These are phyloP conservation scores for Solanum phureja DNA, from an alignment of 257 asterid species.

Conservation along the genomic window DNA sequence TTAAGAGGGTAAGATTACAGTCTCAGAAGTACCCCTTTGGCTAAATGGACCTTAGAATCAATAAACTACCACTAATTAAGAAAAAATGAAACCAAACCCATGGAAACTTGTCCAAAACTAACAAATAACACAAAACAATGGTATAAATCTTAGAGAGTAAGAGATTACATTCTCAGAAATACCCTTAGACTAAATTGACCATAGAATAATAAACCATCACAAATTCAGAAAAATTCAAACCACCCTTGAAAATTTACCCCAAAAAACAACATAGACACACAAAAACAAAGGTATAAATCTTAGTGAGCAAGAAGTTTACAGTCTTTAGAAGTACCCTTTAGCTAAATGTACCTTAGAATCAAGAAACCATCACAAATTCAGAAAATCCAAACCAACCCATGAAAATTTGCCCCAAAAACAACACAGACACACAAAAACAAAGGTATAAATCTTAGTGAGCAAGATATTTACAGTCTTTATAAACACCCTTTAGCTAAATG, in stretches of 20 bases:
- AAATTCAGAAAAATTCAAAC: neutral
- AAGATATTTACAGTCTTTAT: neutral
- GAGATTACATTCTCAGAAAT: neutral
- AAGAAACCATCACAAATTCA: neutral
- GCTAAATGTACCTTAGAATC: neutral
- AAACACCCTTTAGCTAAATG: conserved; percentile 49
- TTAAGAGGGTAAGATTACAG: neutral
- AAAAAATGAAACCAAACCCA: neutral
- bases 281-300: neutral
- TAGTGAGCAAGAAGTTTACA: neutral
- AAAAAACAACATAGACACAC: neutral
- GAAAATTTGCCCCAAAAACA: neutral
- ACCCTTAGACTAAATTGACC: neutral
- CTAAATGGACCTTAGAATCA: conserved; percentile 43
- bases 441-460: neutral
- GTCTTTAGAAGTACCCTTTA: neutral
- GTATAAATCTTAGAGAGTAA: neutral
- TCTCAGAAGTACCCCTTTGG: conserved; percentile 45
- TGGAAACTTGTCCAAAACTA: neutral
- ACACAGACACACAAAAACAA: neutral
- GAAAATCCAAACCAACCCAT: neutral
- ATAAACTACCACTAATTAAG: neutral
- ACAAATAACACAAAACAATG: neutral
- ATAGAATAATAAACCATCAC: neutral
- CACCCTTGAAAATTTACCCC: neutral